phyloP scores from a whole-genome alignment of 352 stramenopile species.

The Phytophthora capsici region DNA sequence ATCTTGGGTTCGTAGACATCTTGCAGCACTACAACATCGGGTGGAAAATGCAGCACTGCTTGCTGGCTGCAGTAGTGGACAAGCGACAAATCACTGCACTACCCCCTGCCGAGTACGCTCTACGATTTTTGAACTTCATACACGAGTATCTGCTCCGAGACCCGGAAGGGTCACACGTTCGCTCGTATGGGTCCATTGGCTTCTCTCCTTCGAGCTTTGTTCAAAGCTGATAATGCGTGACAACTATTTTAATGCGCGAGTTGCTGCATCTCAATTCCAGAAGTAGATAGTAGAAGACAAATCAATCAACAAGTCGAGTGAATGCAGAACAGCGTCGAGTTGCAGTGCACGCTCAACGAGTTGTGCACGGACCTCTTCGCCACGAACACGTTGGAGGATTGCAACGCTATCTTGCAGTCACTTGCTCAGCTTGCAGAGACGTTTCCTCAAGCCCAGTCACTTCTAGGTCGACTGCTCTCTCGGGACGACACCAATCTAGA shows the following conservation, averaged over 20 bases:
- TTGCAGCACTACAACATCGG: conserved; percentile 87
- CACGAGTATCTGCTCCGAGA: conserved; percentile 84
- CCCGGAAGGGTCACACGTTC: conserved; percentile 55
- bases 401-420: conserved; percentile 36
- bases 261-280: conserved; percentile 7
- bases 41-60: conserved; percentile 86
- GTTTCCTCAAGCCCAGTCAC: conserved; percentile 36
- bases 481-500: conserved; percentile 6
- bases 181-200: conserved; percentile 79
- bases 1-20: conserved; percentile 87
- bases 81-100: conserved; percentile 82
- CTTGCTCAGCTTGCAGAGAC: conserved; percentile 36
- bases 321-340: conserved; percentile 31
- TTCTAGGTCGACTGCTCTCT: conserved; percentile 36
- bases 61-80: conserved; percentile 74
- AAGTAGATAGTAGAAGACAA: conserved; percentile 14
- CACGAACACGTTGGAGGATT: conserved; percentile 22
- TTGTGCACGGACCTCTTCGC: conserved; percentile 43
- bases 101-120: conserved; percentile 81
- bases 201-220: conserved; percentile 39
- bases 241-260: conserved; percentile 27
- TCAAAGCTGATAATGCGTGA: conserved; percentile 3
- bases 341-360: conserved; percentile 43
- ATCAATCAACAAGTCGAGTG: conserved; percentile 16
- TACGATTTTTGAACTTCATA: conserved; percentile 88